Conservation (phyloP, 2,329 filamentous ascomycete species). For the Orbilia oligospora region DNA sequence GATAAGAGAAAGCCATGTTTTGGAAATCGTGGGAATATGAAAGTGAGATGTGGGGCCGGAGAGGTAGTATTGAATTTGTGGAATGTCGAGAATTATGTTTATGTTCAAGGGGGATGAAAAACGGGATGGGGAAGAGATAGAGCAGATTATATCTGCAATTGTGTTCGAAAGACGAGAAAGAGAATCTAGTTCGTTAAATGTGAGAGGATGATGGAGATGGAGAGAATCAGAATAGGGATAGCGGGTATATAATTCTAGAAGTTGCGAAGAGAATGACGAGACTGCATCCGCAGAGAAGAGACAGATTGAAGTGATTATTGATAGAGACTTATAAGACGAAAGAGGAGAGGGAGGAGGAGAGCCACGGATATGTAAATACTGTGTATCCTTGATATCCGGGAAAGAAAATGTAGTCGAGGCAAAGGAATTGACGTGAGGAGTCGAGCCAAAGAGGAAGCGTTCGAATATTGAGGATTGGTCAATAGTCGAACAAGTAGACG, state of each 20-base stretch:
- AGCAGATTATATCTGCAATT: conserved; percentile 52
- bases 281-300: conserved; percentile 55
- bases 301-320: conserved; percentile 38
- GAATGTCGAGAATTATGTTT: conserved; percentile 50
- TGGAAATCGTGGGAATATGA: conserved; percentile 18
- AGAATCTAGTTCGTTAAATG: conserved; percentile 48
- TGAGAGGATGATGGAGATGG: conserved; percentile 26
- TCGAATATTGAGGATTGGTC: conserved; percentile 37
- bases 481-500: neutral
- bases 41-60: conserved; percentile 48
- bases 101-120: conserved; percentile 5
- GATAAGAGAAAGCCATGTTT: conserved; percentile 37
- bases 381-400: conserved; percentile 27
- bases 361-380: conserved; percentile 49
- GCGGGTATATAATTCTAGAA: conserved; percentile 7
- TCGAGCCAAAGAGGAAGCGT: conserved; percentile 38
- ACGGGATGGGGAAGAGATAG: conserved; percentile 8
- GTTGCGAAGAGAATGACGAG: conserved; percentile 18
- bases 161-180: conserved; percentile 52
- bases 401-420: conserved; percentile 36
- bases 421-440: conserved; percentile 48
- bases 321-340: conserved; percentile 24
- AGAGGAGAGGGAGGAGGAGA: conserved; percentile 43
- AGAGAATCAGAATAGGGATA: neutral
- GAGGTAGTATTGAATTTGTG: conserved; percentile 58